Evolutionary conservation across 352 stramenopile species (phyloP).

Genomic region (Pythium volutum): DNA sequence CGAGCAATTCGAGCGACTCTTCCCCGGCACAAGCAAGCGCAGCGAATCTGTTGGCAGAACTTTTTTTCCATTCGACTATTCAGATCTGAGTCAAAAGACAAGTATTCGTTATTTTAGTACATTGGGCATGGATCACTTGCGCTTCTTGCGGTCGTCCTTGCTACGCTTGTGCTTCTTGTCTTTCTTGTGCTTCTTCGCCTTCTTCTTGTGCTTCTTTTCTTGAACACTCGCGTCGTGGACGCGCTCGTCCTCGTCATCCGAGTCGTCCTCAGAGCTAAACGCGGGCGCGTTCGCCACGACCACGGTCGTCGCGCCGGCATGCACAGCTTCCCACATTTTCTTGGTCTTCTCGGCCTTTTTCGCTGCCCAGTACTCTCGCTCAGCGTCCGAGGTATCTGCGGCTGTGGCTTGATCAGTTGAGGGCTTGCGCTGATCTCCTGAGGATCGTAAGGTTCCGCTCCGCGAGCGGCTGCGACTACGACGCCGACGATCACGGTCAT

Average conservation of each 20-base stretch:
- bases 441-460: not conserved
- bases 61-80: too few relatives aligned
- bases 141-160: slow-evolving; percentile 7
- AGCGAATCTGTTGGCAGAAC: too few relatives aligned
- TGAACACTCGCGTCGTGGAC: slow-evolving; percentile 24
- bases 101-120: not conserved
- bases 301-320: slow-evolving; percentile 30
- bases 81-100: not conserved
- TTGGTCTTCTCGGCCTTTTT: slow-evolving; percentile 59
- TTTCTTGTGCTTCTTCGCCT: slow-evolving; percentile 32
- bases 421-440: not conserved
- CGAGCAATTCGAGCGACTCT: not conserved
- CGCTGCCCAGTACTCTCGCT: slow-evolving; percentile 50
- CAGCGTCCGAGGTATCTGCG: slow-evolving; percentile 17
- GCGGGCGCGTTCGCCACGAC: slow-evolving; percentile 48
- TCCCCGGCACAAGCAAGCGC: slow-evolving; percentile 7
- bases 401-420: not conserved
- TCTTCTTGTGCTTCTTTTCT: slow-evolving; percentile 29
- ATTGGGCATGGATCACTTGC: not conserved
- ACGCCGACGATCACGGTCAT: not conserved
- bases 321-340: slow-evolving; percentile 49
- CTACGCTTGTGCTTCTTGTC: slow-evolving; percentile 23
- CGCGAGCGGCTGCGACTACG: not conserved
- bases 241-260: slow-evolving; percentile 44
- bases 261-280: slow-evolving; percentile 32